These are phyloP conservation scores for Xerocomus amazonicus DNA, from an alignment of 1,284 basidiomycete species.

Conservation along the genomic window DNA sequence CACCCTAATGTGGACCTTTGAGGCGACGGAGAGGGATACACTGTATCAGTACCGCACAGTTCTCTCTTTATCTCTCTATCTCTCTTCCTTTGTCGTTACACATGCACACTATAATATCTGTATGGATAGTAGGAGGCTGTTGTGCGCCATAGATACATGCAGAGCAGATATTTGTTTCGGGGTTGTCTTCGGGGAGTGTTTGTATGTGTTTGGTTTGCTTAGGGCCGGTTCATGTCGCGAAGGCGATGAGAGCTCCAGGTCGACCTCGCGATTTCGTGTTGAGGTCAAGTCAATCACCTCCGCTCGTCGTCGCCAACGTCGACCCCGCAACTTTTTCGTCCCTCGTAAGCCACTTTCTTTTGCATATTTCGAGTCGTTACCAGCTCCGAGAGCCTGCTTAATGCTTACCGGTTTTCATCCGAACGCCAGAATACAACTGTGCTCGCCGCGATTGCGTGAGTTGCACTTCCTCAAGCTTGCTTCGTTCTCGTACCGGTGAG, in stretches of 20 bases:
- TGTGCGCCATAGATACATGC: not conserved
- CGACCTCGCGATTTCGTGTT: conserved; percentile 26
- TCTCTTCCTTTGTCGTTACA: conserved; percentile 15
- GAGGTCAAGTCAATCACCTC: conserved; percentile 26
- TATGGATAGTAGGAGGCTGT: conserved; percentile 14
- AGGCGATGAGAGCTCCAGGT: conserved; percentile 16
- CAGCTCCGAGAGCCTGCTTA: not conserved
- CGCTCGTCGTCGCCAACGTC: conserved; percentile 30
- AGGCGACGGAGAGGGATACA: conserved; percentile 14
- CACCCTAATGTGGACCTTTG: conserved; percentile 28
- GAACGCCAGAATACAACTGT: conserved; percentile 24
- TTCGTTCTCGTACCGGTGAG: conserved; percentile 22
- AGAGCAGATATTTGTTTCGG: conserved; percentile 1
- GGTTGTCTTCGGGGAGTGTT: conserved; percentile 11
- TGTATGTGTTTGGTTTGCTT: conserved; percentile 32
- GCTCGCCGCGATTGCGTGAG: conserved; percentile 28
- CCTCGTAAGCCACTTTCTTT: conserved; percentile 20
- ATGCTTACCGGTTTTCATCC: conserved; percentile 23
- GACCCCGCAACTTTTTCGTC: conserved; percentile 16
- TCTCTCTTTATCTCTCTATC: not conserved
- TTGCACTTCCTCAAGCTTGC: conserved; percentile 17
- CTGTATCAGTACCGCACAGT: conserved; percentile 32
- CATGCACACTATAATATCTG: conserved; percentile 24
- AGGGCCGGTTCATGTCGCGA: conserved; percentile 33
- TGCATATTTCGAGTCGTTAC: not conserved